phyloP scores from a whole-genome alignment of 2,329 filamentous ascomycete species.

The Pseudogymnoascus sp. region DNA sequence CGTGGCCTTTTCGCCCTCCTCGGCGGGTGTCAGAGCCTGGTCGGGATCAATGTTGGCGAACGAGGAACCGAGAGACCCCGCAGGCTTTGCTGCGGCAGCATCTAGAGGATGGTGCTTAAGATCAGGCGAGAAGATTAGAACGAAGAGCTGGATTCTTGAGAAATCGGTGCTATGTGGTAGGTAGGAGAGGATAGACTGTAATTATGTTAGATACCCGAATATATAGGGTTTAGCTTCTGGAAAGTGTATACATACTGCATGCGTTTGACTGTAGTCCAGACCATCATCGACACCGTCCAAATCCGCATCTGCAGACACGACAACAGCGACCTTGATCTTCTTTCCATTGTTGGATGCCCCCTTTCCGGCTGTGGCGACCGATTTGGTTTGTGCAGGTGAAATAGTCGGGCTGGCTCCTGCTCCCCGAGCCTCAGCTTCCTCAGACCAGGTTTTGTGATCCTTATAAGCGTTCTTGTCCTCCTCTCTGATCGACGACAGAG shows the following conservation, averaged over 20 bases:
- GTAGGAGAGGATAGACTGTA: slow-evolving; percentile 76
- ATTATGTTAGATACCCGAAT: slow-evolving; percentile 13
- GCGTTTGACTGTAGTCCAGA: slow-evolving; percentile 58
- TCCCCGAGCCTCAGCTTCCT: slow-evolving; percentile 68
- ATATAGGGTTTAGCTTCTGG: slow-evolving; percentile 8
- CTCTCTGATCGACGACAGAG: slow-evolving; percentile 73
- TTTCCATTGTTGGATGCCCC: slow-evolving; percentile 22
- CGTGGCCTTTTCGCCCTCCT: slow-evolving; percentile 52
- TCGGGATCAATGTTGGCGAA: slow-evolving; percentile 78
- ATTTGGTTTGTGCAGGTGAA: neutral
- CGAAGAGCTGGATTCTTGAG: slow-evolving; percentile 66
- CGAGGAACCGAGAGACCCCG: slow-evolving; percentile 64
- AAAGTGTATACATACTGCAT: slow-evolving; percentile 56
- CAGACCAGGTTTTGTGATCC: slow-evolving; percentile 86
- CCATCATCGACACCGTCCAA: slow-evolving; percentile 50
- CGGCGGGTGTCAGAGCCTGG: slow-evolving; percentile 59
- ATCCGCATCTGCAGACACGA: slow-evolving; percentile 70
- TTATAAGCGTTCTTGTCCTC: slow-evolving; percentile 72
- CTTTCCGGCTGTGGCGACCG: neutral
- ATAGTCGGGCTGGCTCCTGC: slow-evolving; percentile 32
- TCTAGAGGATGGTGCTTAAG: slow-evolving; percentile 59
- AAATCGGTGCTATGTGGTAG: slow-evolving; percentile 71
- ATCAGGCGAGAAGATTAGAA: slow-evolving; percentile 80
- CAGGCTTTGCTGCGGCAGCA: slow-evolving; percentile 45
- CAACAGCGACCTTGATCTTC: slow-evolving; percentile 75